phyloP scores from a whole-genome alignment of 208 protist species.

The Phytomonas francai region DNA sequence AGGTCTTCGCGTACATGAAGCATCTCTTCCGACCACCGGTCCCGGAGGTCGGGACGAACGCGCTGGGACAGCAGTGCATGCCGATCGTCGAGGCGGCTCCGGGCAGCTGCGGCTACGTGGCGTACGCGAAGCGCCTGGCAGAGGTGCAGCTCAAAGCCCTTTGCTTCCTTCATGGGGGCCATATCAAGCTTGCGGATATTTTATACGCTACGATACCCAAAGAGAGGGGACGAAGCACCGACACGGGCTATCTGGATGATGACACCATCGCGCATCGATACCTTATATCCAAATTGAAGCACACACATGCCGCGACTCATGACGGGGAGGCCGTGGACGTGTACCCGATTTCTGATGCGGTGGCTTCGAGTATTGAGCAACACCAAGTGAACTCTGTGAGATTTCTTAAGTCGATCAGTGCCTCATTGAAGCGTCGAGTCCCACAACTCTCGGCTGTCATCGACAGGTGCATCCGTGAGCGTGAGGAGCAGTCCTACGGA shows the following conservation, averaged over 20 bases:
- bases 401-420: too few relatives aligned
- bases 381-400: too few relatives aligned
- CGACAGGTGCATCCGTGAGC: too few relatives aligned
- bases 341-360: too few relatives aligned
- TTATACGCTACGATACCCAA: conserved; percentile 47
- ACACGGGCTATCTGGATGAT: background rate
- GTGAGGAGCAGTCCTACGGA: too few relatives aligned
- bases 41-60: conserved; percentile 58
- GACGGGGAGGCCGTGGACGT: too few relatives aligned
- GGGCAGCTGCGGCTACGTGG: conserved; percentile 35
- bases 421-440: too few relatives aligned
- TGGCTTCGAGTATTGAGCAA: too few relatives aligned
- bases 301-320: too few relatives aligned
- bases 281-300: too few relatives aligned
- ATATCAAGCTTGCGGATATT: conserved; percentile 81
- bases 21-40: conserved; percentile 50
- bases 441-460: too few relatives aligned
- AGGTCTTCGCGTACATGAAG: conserved; percentile 51
- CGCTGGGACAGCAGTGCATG: conserved; percentile 63
- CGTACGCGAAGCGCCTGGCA: conserved; percentile 46
- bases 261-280: background rate
- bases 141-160: conserved; percentile 61
- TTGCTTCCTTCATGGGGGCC: conserved; percentile 64
- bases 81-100: conserved; percentile 51
- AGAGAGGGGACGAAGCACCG: background rate